Evolutionary conservation across 306 rosid genomes (phyloP), one percentile per base, ranked within the genome.

Genomic region (Medicago ruthenica): DNA sequence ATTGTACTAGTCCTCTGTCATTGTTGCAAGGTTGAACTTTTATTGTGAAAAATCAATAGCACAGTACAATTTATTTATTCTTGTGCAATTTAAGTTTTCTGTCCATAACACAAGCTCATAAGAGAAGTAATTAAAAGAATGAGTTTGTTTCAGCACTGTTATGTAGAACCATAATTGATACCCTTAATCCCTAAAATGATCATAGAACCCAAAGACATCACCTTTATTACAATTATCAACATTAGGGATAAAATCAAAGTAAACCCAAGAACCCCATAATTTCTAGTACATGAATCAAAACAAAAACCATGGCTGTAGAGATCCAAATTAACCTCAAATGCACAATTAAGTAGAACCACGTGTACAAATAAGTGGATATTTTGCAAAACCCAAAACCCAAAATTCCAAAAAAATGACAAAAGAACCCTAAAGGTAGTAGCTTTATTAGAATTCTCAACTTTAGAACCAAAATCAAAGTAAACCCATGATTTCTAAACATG

Each of bases 391-490:
- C 68, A 7, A 60, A 60, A 60, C 42, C 20, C 67, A 14, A 1
- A 14, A 20, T 27, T 12, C 27, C 27, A 18, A 55, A 18, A 55
- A 55, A 34, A 5, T 9, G 14, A 45, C 14, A 5, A 45, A 12
- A 45, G n/a, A 45, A 45, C n/a, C n/a, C 51, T 5, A 44, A 44
- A 2, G n/a, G n/a, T 5, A 44, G 47, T n/a, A 62, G 11, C 68
- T 62, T 62, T 62, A 62, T 62, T 4, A 4, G 7, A 62, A 62
- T 34, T 62, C 7, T 15, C 7, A 62, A 36, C 14, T 7, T 36
- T 62, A 62, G 68, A 11, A 13, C 68, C 68, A 62, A 62, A 62
- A 34, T 62, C 44, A 24, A 62, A 62, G 45, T 8, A 62, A 62
- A 36, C 42, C 40, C 45, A 62, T 13, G 40, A 60, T 27, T 62